Percentiles rank a stretch among this genome's conserved stretches.
These are phyloP conservation scores for Hevea brasiliensis DNA, from an alignment of 345 rosid genomes.

Conservation along the genomic window DNA sequence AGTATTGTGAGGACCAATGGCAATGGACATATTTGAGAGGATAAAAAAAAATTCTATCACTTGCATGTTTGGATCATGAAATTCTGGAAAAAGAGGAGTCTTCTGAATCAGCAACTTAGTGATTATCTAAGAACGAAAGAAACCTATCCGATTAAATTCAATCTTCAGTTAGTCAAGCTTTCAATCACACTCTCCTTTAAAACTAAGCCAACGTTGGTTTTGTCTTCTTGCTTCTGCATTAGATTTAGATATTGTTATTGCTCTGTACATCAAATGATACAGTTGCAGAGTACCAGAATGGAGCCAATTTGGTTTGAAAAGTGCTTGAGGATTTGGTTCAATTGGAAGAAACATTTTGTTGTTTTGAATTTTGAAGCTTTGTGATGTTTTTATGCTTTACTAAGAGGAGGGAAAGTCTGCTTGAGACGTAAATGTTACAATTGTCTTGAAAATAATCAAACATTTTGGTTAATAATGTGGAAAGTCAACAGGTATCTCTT, in stretches of 20 bases:
- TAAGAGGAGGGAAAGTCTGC: not conserved
- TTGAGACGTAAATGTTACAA: not conserved
- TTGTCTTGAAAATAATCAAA: too few species aligned
- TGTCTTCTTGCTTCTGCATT: not conserved
- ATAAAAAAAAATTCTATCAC: too few species aligned
- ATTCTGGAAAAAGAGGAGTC: too few species aligned
- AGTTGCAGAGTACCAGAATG: not conserved
- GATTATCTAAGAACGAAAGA: not conserved
- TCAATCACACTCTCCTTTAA: not conserved
- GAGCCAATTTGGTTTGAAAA: not conserved
- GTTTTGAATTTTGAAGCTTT: not conserved
- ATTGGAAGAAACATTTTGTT: not conserved
- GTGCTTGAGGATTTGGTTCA: conserved; percentile 3
- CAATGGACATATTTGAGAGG: too few species aligned
- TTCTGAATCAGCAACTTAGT: not conserved
- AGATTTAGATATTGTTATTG: not conserved
- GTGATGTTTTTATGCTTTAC: not conserved
- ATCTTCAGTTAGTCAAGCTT: not conserved
- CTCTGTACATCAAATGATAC: not conserved
- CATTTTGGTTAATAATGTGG: not conserved
- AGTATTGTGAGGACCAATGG: too few species aligned
- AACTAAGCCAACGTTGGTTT: not conserved
- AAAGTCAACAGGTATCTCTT: not conserved
- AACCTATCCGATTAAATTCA: conserved; percentile 3
- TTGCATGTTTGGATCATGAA: too few species aligned